A percentile compares a stretch with the other conserved stretches of the same genome.
Conservation (phyloP, 148 eudicot genomes). For the Silene uniflora region DNA sequence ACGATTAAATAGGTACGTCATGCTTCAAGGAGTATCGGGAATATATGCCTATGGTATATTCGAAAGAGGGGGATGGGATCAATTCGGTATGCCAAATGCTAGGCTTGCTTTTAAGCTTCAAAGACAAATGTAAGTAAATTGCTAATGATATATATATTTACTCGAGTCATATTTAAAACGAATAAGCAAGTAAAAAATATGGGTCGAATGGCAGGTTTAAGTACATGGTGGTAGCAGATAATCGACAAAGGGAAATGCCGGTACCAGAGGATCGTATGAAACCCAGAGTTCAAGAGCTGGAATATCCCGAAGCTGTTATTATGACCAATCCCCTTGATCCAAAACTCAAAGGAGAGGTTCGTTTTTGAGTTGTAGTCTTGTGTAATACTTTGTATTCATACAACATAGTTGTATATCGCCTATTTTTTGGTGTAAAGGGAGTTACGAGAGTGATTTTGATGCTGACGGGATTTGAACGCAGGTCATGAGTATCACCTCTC, state of each 20-base stretch:
- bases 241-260: constrained; percentile 49
- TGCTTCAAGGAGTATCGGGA: constrained; percentile 71
- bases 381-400: too few species aligned
- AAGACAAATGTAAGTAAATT: constrained; percentile 28
- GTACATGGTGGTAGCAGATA: constrained; percentile 41
- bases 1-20: constrained; percentile 44
- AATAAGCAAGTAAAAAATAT: too few species aligned
- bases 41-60: constrained; percentile 60
- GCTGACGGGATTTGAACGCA: too few species aligned
- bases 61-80: constrained; percentile 62
- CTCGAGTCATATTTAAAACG: too few species aligned
- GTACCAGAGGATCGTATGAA: constrained; percentile 47
- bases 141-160: too few species aligned
- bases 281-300: constrained; percentile 34
- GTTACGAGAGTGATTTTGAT: too few species aligned
- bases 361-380: background rate
- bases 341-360: constrained; percentile 50
- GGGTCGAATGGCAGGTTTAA: constrained; percentile 33
- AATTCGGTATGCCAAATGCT: constrained; percentile 45
- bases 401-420: too few species aligned
- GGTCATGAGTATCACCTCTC: too few species aligned
- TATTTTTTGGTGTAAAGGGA: too few species aligned
- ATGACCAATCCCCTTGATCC: constrained; percentile 37
- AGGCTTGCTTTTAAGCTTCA: constrained; percentile 75
- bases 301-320: constrained; percentile 49